Conservation (phyloP, 306 rosid species). For the Purshia tridentata region DNA sequence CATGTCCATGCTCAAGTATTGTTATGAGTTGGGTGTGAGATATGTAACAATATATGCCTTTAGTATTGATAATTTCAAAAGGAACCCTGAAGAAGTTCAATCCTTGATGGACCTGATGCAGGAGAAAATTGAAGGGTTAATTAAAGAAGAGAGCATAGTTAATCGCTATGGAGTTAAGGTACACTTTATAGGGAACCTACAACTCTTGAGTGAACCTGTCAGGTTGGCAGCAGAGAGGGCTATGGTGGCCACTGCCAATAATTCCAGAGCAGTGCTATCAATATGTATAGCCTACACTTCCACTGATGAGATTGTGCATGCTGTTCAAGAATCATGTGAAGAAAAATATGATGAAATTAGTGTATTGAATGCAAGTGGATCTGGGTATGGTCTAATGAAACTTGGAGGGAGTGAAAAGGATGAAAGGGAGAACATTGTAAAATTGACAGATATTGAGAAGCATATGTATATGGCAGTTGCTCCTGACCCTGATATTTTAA, state of each 20-base stretch:
- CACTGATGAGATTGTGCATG: slow-evolving; percentile 47
- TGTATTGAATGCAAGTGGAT: slow-evolving; percentile 16
- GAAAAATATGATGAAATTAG: slow-evolving; percentile 39
- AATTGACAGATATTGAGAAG: slow-evolving; percentile 37
- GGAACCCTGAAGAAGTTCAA: slow-evolving; percentile 38
- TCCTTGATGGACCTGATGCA: slow-evolving; percentile 43
- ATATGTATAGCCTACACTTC: slow-evolving; percentile 49
- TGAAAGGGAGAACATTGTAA: slow-evolving; percentile 26
- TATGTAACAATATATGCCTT: slow-evolving; percentile 42
- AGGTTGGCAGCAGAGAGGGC: slow-evolving; percentile 41
- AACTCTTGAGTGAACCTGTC: slow-evolving; percentile 36
- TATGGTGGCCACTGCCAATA: slow-evolving; percentile 40
- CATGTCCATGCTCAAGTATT: slow-evolving; percentile 34
- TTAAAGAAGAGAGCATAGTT: slow-evolving; percentile 33
- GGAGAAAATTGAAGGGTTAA: slow-evolving; percentile 38
- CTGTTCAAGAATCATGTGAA: slow-evolving; percentile 39
- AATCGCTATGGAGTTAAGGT: slow-evolving; percentile 35
- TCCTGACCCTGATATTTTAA: slow-evolving; percentile 40
- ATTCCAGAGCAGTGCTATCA: slow-evolving; percentile 30
- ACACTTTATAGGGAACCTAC: slow-evolving; percentile 38
- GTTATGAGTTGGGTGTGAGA: slow-evolving; percentile 41
- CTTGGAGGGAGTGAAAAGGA: slow-evolving; percentile 22
- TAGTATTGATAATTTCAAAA: slow-evolving; percentile 41
- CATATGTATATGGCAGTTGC: slow-evolving; percentile 37
- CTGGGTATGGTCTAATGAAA: slow-evolving; percentile 22